Conservation (phyloP, 108 stramenopile species). For the Fistulifera pelliculosa region DNA sequence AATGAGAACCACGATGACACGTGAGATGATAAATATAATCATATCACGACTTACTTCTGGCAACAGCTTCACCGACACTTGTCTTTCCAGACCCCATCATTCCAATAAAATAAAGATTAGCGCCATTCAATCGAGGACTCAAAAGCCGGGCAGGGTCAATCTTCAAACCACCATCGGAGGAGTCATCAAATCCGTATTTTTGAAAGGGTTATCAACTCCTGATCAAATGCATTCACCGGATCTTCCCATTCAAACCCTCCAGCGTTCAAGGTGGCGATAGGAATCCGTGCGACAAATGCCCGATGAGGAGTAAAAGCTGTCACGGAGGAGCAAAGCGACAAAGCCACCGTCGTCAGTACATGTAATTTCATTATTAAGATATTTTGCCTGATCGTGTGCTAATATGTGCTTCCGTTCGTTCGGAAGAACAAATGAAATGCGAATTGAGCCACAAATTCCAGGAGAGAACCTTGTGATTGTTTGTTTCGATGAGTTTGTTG, state of each 20-base stretch:
- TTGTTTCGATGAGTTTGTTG: too few relatives aligned
- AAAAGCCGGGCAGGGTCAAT: slow-evolving; percentile 71
- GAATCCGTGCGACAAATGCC: too few relatives aligned
- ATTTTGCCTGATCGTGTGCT: too few relatives aligned
- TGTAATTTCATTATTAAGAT: too few relatives aligned
- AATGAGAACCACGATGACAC: slow-evolving; percentile 7
- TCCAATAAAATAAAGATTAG: slow-evolving; percentile 89
- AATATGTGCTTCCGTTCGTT: too few relatives aligned
- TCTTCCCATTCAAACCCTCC: slow-evolving; percentile 87
- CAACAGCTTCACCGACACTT: slow-evolving; percentile 65
- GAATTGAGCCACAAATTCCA: too few relatives aligned
- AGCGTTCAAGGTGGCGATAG: slow-evolving; percentile 14
- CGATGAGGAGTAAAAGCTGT: too few relatives aligned
- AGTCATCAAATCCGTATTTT: slow-evolving; percentile 44
- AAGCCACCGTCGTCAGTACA: too few relatives aligned
- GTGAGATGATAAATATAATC: background rate
- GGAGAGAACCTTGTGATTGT: too few relatives aligned
- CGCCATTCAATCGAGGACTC: slow-evolving; percentile 63
- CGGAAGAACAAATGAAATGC: too few relatives aligned
- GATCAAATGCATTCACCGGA: slow-evolving; percentile 53
- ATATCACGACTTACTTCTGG: slow-evolving; percentile 39
- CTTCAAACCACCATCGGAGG: slow-evolving; percentile 29
- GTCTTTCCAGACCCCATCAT: slow-evolving; percentile 95
- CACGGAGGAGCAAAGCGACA: too few relatives aligned
- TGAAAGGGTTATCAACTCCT: slow-evolving; percentile 83